Evolutionary conservation across 352 stramenopile genomes (phyloP).

Genomic region (Pythium rhizo-oryzae): DNA sequence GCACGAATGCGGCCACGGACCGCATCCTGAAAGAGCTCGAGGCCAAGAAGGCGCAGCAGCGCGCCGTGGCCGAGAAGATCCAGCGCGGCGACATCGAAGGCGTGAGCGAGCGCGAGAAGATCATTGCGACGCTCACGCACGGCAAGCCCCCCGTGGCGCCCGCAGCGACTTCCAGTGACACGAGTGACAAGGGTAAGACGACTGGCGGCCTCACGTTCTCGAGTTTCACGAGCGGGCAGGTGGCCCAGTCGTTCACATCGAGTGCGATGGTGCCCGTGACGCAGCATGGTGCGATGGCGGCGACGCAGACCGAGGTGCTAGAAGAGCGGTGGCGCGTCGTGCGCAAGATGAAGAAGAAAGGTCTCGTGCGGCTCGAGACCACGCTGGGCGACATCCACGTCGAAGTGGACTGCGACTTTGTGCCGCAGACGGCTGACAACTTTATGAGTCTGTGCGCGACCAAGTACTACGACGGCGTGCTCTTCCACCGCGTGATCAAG

Average conservation of each 20-base stretch:
- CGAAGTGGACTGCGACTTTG: slow-evolving; percentile 97
- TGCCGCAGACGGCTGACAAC: slow-evolving; percentile 95
- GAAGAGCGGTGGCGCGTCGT: slow-evolving; percentile 88
- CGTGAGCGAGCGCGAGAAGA: slow-evolving; percentile 76
- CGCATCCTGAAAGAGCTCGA: slow-evolving; percentile 84
- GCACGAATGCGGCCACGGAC: slow-evolving; percentile 81
- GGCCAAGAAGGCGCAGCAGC: slow-evolving; percentile 60
- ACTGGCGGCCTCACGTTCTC: slow-evolving; percentile 58
- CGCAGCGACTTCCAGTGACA: not conserved
- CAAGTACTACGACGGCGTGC: slow-evolving; percentile 93
- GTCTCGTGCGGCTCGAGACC: slow-evolving; percentile 96
- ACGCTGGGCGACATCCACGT: slow-evolving; percentile 95
- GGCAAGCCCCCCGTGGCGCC: slow-evolving; percentile 9
- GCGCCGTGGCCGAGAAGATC: slow-evolving; percentile 70
- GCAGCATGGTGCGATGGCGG: slow-evolving; percentile 48
- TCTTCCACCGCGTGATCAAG: slow-evolving; percentile 97
- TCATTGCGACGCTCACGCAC: slow-evolving; percentile 75
- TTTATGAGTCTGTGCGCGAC: slow-evolving; percentile 95
- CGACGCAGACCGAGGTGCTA: slow-evolving; percentile 61
- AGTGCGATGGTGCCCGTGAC: slow-evolving; percentile 86
- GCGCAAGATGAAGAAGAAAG: slow-evolving; percentile 95
- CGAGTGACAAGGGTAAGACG: not conserved
- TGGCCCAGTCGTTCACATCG: slow-evolving; percentile 95
- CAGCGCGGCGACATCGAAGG: slow-evolving; percentile 49
- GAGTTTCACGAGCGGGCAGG: slow-evolving; percentile 89